Evolutionary conservation across 2,329 filamentous ascomycete genomes (phyloP), one percentile per base, ranked within the genome.

Genomic region (Exserohilum rostratum): DNA sequence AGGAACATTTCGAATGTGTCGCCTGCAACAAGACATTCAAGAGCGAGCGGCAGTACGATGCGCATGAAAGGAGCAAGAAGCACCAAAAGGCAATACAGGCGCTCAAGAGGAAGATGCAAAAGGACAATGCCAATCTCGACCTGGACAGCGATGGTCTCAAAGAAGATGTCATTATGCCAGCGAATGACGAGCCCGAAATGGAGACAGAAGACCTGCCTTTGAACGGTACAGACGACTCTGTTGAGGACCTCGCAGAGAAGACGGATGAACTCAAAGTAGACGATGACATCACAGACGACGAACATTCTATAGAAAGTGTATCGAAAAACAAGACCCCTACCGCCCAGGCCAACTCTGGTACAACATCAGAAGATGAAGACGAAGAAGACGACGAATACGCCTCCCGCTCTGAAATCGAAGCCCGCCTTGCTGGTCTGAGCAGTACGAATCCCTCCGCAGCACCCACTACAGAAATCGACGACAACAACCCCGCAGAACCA

Each of bases 31-130:
- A 88, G 72, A 81, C 70, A 1, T 95, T 93, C 74, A 90, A 97
- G 76, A 98, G 93, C 68, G 90, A 96, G 71, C 92, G 91, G 62
- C 93, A 98, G 70, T 92, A 90, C 59, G 87, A 96, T 67, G 88
- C 90, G 3, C 95, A 99, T 68, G 93, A 97, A 77, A 91, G 89
- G 78, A 98, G 93, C 80, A 99, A 96, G 75, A 99, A 98, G 76
- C 95, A 99, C 68, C 77, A 88, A 57, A 98, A 96, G 72, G 89
- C 91, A 2, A 83, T 97, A 6, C 88, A 93, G 62, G 85, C 92
- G 57, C 77, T 99, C 34, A 87, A 86, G 66, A 83, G 85, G 67
- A 88, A 95, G 72, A 96, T 99, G 92, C 85, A 83, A 64, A 87
- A 88, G 64, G 90, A 99, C 67, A 89, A 93, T 66, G 79, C 81